Conservation (phyloP, 2,329 filamentous ascomycete species). For the Cladobotryum protrusum region DNA sequence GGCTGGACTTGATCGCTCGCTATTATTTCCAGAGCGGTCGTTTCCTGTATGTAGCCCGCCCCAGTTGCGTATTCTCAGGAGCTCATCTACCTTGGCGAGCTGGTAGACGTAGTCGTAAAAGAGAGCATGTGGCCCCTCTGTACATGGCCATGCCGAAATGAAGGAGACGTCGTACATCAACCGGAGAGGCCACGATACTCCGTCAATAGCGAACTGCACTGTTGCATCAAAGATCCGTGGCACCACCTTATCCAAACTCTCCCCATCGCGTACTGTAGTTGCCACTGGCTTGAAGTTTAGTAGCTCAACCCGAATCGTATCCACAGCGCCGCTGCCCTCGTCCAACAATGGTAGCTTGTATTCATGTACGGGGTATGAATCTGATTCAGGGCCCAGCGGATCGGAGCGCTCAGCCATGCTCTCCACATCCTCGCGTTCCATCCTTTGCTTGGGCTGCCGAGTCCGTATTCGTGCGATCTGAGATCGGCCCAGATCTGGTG, state of each 20-base stretch:
- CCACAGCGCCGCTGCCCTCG: conserved; percentile 50
- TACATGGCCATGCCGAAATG: conserved; percentile 59
- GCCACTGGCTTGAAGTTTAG: conserved; percentile 49
- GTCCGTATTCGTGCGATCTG: conserved; percentile 66
- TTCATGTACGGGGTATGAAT: conserved; percentile 59
- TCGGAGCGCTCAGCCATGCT: conserved; percentile 63
- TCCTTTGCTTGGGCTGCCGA: conserved; percentile 48
- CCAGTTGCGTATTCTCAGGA: conserved; percentile 63
- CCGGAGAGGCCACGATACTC: conserved; percentile 56
- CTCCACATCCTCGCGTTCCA: conserved; percentile 54
- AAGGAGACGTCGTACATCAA: conserved; percentile 62
- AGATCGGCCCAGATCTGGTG: conserved; percentile 58
- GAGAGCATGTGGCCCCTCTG: conserved; percentile 58
- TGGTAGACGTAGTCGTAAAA: conserved; percentile 66
- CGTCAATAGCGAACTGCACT: conserved; percentile 58
- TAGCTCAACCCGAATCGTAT: conserved; percentile 64
- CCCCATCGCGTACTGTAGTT: conserved; percentile 17
- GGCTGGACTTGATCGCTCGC: conserved; percentile 30
- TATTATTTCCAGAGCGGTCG: conserved; percentile 17
- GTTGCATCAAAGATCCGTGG: conserved; percentile 53
- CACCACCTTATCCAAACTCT: conserved; percentile 17
- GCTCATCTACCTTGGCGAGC: conserved; percentile 54
- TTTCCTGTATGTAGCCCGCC: conserved; percentile 37
- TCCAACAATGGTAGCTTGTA: conserved; percentile 58
- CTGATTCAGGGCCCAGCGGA: conserved; percentile 58